Evolutionary conservation across 2,329 filamentous ascomycete species (phyloP), one percentile per base, ranked within the genome.

Genomic region (Xylariaceae sp.): DNA sequence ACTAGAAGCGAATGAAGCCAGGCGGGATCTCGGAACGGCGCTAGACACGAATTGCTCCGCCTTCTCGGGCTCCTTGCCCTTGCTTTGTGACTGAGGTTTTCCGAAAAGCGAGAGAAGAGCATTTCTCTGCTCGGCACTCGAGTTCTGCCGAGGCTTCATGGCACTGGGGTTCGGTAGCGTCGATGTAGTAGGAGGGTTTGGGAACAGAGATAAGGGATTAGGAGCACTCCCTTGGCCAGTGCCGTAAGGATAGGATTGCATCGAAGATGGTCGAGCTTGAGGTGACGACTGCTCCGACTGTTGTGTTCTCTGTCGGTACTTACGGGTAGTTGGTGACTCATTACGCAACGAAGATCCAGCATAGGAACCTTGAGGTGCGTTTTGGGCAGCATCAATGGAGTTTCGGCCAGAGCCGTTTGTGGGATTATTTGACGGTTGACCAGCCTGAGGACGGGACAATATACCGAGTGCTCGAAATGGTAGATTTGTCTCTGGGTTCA

Each of bases 101-200:
- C 82, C 81, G 66, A 90, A 89, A 1, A 90, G 79, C 4, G 86
- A 88, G 12, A 90, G 75, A 3, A 82, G 73, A 52, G 75, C 73
- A 44, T 76, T 75, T 59, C 70, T 75, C 50, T 81, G 79, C 41
- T 75, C 81, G 19, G 70, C 62, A 7, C 70, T 74, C 41, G 71
- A 68, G 21, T 75, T 70, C 40, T 72, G 68, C 23, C 72, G 70
- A 10, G 70, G 70, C 44, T 73, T 71, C 20, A 67, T 53, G 10
- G 65, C 52, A 5, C 62, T 63, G 4, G 70, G 66, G 20, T 66
- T 54, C 6, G 69, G 68, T 41, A 71, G 62, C 40, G 65, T 62
- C 3, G 69, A 69, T 18, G 65, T 59, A 6, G 62, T 66, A 56
- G 62, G 70, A 57, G 60, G 69, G 56, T 61, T 65, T 61, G 62